Evolutionary conservation across 1,284 basidiomycete genomes (phyloP), one percentile per base, ranked within the genome.

Genomic region (Puccinia coronata): DNA sequence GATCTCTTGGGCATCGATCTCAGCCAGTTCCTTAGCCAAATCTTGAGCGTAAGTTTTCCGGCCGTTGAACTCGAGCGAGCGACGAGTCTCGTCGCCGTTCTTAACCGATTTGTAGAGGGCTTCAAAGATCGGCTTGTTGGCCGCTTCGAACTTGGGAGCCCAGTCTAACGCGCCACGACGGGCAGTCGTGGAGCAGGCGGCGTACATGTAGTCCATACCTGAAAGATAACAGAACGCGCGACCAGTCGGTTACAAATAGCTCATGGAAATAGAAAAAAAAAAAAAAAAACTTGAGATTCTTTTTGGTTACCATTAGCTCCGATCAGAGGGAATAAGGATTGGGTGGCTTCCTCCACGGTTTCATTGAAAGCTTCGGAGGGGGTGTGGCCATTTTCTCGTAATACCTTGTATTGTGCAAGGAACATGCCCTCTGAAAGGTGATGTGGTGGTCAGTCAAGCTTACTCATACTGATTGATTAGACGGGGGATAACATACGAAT

Each of bases 341-440:
- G 95, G 73, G 97, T 98, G 25, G 97, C 97, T 89, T 99, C 96
- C 88, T 99, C 96, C 82, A 98, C 95, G 83, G 97, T 99, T 90
- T 99, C 96, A 89, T 99, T 99, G 91, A 99, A 98, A 82, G 95
- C 96, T 88, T 99, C 96, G 63, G 96, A 98, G 82, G 96, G 97
- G 23, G 91, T 90, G 91, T 99, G 96, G 83, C 97, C 97, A 88
- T 99, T 99, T 87, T 93, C 93, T 86, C 96, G 94, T 86, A 99
- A 93, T 82, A 98, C 93, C 89, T 98, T 92, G 92, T 99, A 99
- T 88, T 99, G 95, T 76, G 96, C 96, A 86, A 95, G 90, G 93
- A 99, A 99, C 87, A 99, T 92, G 85, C 96, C 97, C 92, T 99
- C 92, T 92, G 63, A 18, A 8, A 20, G 83, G 80, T 82, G 82